These are phyloP conservation scores for Yarrowia galli DNA, from an alignment of 1,139 yeast species.

Conservation along the genomic window DNA sequence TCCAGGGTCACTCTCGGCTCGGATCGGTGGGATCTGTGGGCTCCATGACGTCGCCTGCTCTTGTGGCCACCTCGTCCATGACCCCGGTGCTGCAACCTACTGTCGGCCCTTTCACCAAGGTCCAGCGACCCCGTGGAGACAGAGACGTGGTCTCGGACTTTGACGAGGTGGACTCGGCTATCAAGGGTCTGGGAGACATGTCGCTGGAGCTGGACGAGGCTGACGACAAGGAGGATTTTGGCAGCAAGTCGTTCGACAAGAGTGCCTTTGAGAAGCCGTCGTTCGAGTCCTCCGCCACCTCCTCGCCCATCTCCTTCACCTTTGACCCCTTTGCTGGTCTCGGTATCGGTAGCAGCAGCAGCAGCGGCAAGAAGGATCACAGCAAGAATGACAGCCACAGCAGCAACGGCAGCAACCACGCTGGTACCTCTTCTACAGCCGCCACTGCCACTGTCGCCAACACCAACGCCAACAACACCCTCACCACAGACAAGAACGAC, in stretches of 20 bases:
- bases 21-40: slow-evolving; percentile 29
- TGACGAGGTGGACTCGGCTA: slow-evolving; percentile 36
- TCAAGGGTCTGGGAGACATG: slow-evolving; percentile 36
- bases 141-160: slow-evolving; percentile 7
- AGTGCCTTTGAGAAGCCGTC: background rate
- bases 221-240: slow-evolving; percentile 1
- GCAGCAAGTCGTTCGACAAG: slow-evolving; percentile 18
- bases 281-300: slow-evolving; percentile 12
- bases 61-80: slow-evolving; percentile 11
- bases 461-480: too few relatives aligned
- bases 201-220: slow-evolving; percentile 21
- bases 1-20: slow-evolving; percentile 23
- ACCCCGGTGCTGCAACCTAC: slow-evolving; percentile 22
- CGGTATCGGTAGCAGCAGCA: slow-evolving; percentile 5
- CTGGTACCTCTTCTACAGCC: background rate
- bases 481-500: background rate
- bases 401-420: background rate
- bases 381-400: background rate
- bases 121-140: slow-evolving; percentile 7
- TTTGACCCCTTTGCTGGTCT: slow-evolving; percentile 30
- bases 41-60: slow-evolving; percentile 24
- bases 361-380: background rate
- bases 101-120: slow-evolving; percentile 1
- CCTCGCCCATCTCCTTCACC: slow-evolving; percentile 25
- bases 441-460: too few relatives aligned